Conservation (phyloP, 192 early-diverging fungal genomes). For the Backusella luteola region DNA sequence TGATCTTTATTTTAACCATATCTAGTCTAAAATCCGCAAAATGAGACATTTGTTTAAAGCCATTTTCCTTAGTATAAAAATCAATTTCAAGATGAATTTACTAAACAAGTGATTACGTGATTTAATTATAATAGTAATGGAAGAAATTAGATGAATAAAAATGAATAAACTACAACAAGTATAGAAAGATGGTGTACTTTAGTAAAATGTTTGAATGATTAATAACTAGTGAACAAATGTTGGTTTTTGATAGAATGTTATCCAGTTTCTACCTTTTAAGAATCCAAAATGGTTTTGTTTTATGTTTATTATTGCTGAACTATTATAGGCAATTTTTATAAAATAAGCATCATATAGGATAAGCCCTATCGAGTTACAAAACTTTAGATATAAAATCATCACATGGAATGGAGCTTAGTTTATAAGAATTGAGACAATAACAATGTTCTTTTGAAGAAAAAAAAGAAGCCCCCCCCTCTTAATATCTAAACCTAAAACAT, state of each 20-base stretch:
- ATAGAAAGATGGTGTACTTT: not conserved
- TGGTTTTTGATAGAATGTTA: not conserved
- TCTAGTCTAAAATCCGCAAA: not conserved
- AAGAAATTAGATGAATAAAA: not conserved
- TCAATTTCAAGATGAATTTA: not conserved
- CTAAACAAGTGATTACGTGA: not conserved
- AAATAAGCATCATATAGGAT: not conserved
- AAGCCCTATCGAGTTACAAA: not conserved
- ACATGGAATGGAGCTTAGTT: not conserved
- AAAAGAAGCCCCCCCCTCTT: not conserved
- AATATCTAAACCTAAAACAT: constrained; percentile 1
- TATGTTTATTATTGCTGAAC: not conserved
- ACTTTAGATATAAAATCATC: not conserved
- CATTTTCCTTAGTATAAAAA: not conserved
- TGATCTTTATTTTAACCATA: not conserved
- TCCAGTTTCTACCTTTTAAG: not conserved
- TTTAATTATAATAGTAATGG: not conserved
- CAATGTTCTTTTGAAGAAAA: not conserved
- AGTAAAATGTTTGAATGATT: not conserved
- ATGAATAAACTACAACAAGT: not conserved
- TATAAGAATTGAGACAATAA: not conserved
- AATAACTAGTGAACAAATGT: not conserved
- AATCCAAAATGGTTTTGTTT: not conserved
- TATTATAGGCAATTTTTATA: not conserved
- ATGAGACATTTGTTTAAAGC: not conserved